Conservation (phyloP, 2,329 filamentous ascomycete species). For the Neonectria faginata region DNA sequence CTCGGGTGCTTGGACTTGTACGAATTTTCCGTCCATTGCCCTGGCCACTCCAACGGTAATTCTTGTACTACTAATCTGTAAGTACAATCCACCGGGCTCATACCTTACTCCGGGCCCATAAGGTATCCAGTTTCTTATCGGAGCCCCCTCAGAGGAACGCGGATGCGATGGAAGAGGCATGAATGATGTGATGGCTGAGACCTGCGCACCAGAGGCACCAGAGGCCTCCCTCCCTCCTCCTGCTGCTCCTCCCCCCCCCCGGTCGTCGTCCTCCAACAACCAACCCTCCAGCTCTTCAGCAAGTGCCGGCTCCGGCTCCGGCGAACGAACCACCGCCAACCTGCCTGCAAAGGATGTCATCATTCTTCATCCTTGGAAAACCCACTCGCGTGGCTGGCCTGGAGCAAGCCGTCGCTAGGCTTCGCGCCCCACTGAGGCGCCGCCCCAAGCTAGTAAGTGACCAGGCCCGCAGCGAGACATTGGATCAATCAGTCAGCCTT, state of each 20-base stretch:
- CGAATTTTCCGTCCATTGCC: no score
- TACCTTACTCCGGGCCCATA: not conserved
- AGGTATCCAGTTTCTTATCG: not conserved
- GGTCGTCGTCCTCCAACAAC: no score
- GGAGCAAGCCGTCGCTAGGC: slow-evolving; percentile 22
- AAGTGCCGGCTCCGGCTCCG: slow-evolving; percentile 23
- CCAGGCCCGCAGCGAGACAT: slow-evolving; percentile 20
- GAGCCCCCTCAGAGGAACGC: not conserved
- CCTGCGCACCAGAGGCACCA: not conserved
- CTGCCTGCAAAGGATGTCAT: slow-evolving; percentile 12
- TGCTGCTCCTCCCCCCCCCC: no score
- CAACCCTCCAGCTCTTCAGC: slow-evolving; percentile 8
- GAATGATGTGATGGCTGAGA: not conserved
- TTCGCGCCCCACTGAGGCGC: slow-evolving; percentile 21
- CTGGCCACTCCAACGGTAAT: slow-evolving; percentile 28
- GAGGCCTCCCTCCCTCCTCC: no score
- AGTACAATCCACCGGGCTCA: no score
- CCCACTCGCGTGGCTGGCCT: slow-evolving; percentile 21
- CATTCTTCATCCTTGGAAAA: slow-evolving; percentile 23
- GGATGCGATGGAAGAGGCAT: not conserved
- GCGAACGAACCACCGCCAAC: not conserved
- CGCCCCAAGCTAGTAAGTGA: slow-evolving; percentile 9
- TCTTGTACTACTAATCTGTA: no score
- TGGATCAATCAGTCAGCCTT: slow-evolving; percentile 9
- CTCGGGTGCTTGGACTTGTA: no score